Percentiles rank a stretch among this genome's conserved stretches.
Conservation (phyloP, 2,329 filamentous ascomycete genomes). For the Cercospora sesami region DNA sequence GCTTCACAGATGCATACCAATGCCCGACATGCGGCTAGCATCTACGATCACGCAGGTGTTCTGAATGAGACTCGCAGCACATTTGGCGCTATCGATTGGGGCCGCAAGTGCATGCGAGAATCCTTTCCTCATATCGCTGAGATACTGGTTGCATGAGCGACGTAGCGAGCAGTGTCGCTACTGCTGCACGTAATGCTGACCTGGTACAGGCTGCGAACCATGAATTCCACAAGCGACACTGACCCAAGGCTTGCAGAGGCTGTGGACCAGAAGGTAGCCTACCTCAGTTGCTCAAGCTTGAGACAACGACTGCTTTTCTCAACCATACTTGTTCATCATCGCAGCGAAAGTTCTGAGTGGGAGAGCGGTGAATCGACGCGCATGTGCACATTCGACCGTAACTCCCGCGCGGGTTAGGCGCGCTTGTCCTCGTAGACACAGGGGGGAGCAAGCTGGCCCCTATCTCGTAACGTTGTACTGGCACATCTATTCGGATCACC, state of each 20-base stretch:
- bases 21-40: neutral
- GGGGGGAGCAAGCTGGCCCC: too few relatives aligned
- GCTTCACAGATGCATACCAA: neutral
- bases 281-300: neutral
- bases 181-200: neutral
- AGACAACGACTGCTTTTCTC: neutral
- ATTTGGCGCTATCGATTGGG: neutral
- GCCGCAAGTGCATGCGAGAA: neutral
- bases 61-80: neutral
- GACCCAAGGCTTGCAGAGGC: neutral
- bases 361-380: neutral
- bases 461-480: too few relatives aligned
- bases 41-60: neutral
- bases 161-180: neutral
- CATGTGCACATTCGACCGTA: neutral
- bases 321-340: neutral
- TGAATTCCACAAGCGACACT: neutral
- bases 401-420: neutral
- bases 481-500: too few relatives aligned
- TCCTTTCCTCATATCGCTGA: neutral
- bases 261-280: neutral
- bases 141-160: neutral
- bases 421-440: too few relatives aligned
- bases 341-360: neutral
- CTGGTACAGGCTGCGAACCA: neutral